Base-by-base conservation (phyloP, 2,329 filamentous ascomycete species). In the Ploettnerulaceae sp. region DNA sequence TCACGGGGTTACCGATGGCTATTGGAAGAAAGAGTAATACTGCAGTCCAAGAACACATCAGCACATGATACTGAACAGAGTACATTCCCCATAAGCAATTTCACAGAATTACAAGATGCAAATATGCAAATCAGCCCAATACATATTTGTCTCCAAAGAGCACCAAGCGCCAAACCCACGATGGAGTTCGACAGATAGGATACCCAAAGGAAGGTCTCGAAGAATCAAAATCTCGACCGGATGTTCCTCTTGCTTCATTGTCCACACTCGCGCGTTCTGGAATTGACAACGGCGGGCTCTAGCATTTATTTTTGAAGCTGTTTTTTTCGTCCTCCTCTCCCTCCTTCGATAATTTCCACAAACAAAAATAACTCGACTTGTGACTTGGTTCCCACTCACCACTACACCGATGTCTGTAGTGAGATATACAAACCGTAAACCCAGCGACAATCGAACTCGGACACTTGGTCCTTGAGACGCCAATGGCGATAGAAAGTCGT, bases 191-290 rank as follows among this genome's bases (percentile, higher is more conserved):
- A 54, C 49, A 52, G 55, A 20, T 39, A 57, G 57, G 55, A 31
- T 55, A 56, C 49, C 38, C 47, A 25, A 56, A 54, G 63, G 61
- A 62, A 59, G 57, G 61, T 61, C 57, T 62, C 58, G 60, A 63
- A 62, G 60, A 63, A 62, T 61, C 59, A 62, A 59, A 58, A 61
- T 62, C 57, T 54, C 51, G 55, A 62, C 58, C 60, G 45, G 57
- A 49, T 66, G 52, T 72, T 66, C 63, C 64, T 76, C 66, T 77
- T 70, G 74, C 74, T 76, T 75, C 73, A 66, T 61, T 71, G 71
- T 77, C 74, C 72, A 77, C 74, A 76, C 74, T 71, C 66, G 68
- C 69, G 61, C 71, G 69, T 68, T 71, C 71, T 73, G 65, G 66
- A 60, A 60, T 65, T 59, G 70, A 62, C 67, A 67, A 70, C 68